Percentiles rank a stretch among this genome's conserved stretches.
Evolutionary conservation across 805 yeast species (phyloP).

Genomic region (Huiozyma naganishii): DNA sequence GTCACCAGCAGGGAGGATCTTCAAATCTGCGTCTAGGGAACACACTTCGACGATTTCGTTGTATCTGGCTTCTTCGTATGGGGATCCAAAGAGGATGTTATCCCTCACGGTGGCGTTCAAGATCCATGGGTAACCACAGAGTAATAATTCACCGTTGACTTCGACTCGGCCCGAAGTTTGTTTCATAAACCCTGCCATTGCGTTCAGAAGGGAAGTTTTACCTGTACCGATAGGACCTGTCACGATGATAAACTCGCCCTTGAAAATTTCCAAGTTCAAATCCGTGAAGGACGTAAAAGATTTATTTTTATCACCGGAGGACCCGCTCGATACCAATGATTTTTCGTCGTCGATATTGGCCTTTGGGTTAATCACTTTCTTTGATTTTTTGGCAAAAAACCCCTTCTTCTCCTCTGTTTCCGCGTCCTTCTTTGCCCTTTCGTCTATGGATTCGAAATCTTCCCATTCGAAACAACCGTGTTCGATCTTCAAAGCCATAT

Average conservation of each 20-base stretch:
- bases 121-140: conserved; percentile 71
- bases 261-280: conserved; percentile 42
- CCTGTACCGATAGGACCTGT: conserved; percentile 75
- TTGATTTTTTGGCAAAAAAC: not conserved
- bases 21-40: conserved; percentile 54
- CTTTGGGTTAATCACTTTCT: not conserved
- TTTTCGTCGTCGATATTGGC: not conserved
- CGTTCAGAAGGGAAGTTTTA: conserved; percentile 60
- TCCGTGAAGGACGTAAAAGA: conserved; percentile 34
- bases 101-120: conserved; percentile 71
- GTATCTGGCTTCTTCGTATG: conserved; percentile 42
- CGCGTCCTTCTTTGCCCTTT: conserved; percentile 14
- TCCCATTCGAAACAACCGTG: conserved; percentile 65
- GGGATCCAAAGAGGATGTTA: conserved; percentile 59
- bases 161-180: conserved; percentile 40
- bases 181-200: conserved; percentile 64
- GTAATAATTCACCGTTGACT: conserved; percentile 41
- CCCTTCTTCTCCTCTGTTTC: conserved; percentile 3
- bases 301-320: not conserved
- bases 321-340: not conserved
- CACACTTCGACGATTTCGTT: conserved; percentile 50
- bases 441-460: conserved; percentile 29
- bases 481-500: conserved; percentile 38
- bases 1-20: conserved; percentile 64
- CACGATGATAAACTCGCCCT: conserved; percentile 54